Conservation (phyloP, 2,329 filamentous ascomycete species). For the Amylocarpus encephaloides region DNA sequence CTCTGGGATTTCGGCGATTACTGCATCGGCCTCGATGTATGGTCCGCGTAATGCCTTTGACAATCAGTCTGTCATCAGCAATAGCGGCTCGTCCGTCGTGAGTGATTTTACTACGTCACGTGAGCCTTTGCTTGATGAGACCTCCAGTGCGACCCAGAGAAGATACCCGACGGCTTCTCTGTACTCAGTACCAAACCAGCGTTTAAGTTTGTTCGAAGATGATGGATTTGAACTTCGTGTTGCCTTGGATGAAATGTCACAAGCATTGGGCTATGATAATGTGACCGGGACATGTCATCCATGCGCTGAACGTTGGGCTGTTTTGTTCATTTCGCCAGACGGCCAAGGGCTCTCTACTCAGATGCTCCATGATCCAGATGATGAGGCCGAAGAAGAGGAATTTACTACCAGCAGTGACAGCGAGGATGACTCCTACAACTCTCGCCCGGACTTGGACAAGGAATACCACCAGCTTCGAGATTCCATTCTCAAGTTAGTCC, state of each 20-base stretch:
- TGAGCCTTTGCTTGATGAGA: constrained; percentile 56
- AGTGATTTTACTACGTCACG: constrained; percentile 63
- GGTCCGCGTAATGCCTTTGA: constrained; percentile 49
- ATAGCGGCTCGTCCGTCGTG: constrained; percentile 64
- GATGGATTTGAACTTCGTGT: constrained; percentile 59
- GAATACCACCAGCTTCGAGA: constrained; percentile 77
- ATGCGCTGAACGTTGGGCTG: constrained; percentile 76
- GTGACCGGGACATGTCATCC: constrained; percentile 67
- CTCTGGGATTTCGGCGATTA: constrained; percentile 63
- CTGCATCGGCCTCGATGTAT: constrained; percentile 59
- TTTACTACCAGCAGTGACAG: constrained; percentile 54
- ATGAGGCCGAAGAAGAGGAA: constrained; percentile 61
- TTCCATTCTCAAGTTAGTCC: constrained; percentile 71
- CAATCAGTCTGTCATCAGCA: constrained; percentile 64
- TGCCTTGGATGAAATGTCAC: constrained; percentile 65
- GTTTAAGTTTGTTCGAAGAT: constrained; percentile 51
- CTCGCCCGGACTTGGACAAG: constrained; percentile 61
- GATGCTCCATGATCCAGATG: constrained; percentile 66
- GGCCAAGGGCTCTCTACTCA: constrained; percentile 63
- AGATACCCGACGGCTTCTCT: constrained; percentile 46
- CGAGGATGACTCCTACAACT: constrained; percentile 50
- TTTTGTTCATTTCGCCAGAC: constrained; percentile 70
- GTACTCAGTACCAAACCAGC: constrained; percentile 37
- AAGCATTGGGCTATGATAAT: constrained; percentile 56
- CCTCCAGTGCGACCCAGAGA: constrained; percentile 40